phyloP scores from a whole-genome alignment of 306 rosid genomes.

The Cotoneaster glaucophyllus region DNA sequence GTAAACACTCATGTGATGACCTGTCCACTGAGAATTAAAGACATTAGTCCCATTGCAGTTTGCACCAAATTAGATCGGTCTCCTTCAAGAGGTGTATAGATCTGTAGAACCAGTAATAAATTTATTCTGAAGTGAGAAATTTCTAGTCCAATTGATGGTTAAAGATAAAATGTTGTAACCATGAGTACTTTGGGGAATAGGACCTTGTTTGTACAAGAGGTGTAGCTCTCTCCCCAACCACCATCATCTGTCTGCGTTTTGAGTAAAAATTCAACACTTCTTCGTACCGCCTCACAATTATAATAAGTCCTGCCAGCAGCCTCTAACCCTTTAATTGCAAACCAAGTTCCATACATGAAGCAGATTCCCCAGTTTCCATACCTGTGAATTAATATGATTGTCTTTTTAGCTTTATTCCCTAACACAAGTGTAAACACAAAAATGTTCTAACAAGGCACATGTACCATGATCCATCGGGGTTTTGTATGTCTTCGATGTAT shows the following conservation, averaged over 20 bases:
- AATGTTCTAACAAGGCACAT: no score
- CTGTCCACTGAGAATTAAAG: conserved; percentile 27
- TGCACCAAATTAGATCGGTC: conserved; percentile 33
- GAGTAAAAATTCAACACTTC: conserved; percentile 26
- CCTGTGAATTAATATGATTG: not conserved
- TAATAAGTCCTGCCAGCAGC: conserved; percentile 21
- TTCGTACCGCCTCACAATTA: conserved; percentile 22
- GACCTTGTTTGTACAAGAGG: conserved; percentile 33
- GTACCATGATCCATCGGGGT: conserved; percentile 37
- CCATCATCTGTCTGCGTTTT: conserved; percentile 30
- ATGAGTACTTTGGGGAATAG: no score
- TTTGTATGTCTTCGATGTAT: conserved; percentile 29
- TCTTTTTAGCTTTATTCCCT: no score
- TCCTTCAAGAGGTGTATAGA: conserved; percentile 25
- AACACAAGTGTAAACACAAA: no score
- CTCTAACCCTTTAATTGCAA: conserved; percentile 25
- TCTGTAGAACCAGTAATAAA: not conserved
- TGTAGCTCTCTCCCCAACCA: conserved; percentile 43
- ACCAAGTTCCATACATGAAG: conserved; percentile 32
- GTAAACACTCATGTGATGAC: not conserved
- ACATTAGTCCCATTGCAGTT: conserved; percentile 31
- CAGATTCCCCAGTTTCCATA: conserved; percentile 39
- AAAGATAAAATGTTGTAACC: no score
- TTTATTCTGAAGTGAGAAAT: no score
- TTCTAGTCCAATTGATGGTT: no score